Percentiles rank a stretch among this genome's conserved stretches.
Conservation (phyloP, 208 protist genomes). For the Leishmania arabica region DNA sequence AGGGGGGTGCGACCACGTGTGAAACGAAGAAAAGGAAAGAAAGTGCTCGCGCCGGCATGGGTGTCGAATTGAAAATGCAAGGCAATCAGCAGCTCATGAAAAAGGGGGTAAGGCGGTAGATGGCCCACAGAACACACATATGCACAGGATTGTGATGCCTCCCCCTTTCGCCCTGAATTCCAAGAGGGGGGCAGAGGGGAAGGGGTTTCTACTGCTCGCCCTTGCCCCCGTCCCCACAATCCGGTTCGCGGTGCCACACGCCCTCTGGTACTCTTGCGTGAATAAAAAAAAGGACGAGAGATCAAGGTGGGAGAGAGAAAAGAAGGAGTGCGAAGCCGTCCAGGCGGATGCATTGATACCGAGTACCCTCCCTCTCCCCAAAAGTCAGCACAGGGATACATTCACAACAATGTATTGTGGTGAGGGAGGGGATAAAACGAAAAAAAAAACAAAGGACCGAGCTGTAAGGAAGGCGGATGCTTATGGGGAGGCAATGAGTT, state of each 20-base stretch:
- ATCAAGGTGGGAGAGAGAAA: not conserved
- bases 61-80: not conserved
- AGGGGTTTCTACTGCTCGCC: not conserved
- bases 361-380: not conserved
- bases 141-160: not conserved
- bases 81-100: not conserved
- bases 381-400: not conserved
- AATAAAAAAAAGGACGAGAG: not conserved
- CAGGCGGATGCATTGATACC: not conserved
- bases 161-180: not conserved
- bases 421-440: not conserved
- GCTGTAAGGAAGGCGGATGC: not conserved
- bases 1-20: not conserved
- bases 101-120: not conserved
- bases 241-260: not conserved
- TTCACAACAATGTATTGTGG: not conserved
- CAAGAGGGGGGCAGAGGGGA: not conserved
- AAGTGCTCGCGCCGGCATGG: not conserved
- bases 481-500: not conserved
- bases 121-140: not conserved
- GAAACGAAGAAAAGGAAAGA: not conserved
- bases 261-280: not conserved
- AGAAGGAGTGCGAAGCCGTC: not conserved
- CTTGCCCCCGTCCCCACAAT: not conserved
- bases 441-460: not conserved